Evolutionary conservation across 306 rosid species (phyloP), one percentile per base, ranked within the genome.

Genomic region (Trifolium pratense): DNA sequence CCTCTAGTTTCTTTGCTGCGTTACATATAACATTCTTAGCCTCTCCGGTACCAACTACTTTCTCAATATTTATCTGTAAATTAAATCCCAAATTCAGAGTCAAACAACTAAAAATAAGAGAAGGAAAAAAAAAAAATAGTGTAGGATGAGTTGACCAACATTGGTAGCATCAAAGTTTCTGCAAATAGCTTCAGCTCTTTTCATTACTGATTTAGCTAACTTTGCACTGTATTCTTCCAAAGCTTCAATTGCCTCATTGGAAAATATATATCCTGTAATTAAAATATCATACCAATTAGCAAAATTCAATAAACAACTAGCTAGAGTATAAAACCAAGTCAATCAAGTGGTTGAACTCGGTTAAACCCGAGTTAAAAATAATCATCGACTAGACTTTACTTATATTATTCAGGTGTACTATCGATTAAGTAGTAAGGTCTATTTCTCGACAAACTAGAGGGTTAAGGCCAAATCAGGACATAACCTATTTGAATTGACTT

Each of bases 21-120:
- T 81, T 82, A 43, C 98, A 90, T 36, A 93, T 93, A 43, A 93
- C 98, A 76, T 73, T 74, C 84, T 81, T 93, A 14, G 97, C 89
- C 23, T 93, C 96, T 69, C 98, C 97, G 1, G 71, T 82, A 7
- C 89, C 96, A 16, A 91, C 76, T 6, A 80, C 77, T 75, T 82
- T 89, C 85, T 86, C 96, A 53, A 87, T 73, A 8, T 77, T 82
- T 16, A 89, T 78, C 92, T 92, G 86, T 79, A 78, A 46, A 70
- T 13, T 2, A 66, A 34, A 32, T 11, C n/a, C 42, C 61, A 66
- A 79, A 17, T 73, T 48, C 63, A 58, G 11, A 63, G 11, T 20
- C 31, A 31, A 16, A 21, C 7, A 62, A 61, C 10, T 23, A 55
- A 31, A 72, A 48, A 34, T 10, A 23, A 16, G n/a, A 51, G 13